Percentiles rank a stretch among this genome's conserved stretches.
Conservation (phyloP, 257 asterid species). For the Gentiana straminea region DNA sequence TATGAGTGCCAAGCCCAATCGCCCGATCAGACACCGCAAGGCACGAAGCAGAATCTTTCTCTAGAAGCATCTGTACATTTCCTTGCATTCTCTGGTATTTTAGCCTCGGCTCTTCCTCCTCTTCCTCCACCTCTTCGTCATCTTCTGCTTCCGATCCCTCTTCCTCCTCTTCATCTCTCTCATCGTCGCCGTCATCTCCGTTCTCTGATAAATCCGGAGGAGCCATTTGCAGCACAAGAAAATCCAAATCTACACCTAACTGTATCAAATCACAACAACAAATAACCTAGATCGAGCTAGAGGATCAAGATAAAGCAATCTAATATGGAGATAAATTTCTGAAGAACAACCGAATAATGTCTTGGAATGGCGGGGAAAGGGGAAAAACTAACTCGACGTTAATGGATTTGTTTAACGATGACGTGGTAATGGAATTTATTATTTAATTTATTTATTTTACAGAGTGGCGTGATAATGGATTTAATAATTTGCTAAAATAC, state of each 20-base stretch:
- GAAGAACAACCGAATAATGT: background rate
- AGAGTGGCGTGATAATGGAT: too few species aligned
- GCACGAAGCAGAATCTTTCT: constrained; percentile 86
- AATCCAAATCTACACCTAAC: too few species aligned
- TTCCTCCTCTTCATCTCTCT: constrained; percentile 48
- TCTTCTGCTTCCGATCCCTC: constrained; percentile 39
- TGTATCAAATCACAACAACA: background rate
- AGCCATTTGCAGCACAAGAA: constrained; percentile 30
- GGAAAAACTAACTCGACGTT: too few species aligned
- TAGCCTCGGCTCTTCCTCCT: constrained; percentile 82
- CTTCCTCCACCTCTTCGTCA: constrained; percentile 45
- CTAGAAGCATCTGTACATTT: constrained; percentile 77
- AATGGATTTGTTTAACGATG: too few species aligned
- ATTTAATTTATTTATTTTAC: too few species aligned
- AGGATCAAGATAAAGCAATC: constrained; percentile 1
- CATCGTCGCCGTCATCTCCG: constrained; percentile 93
- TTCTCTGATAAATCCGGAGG: constrained; percentile 54
- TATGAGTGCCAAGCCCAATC: constrained; percentile 92
- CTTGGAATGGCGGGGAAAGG: background rate
- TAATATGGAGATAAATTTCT: background rate
- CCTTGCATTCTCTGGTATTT: constrained; percentile 99
- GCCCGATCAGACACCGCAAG: constrained; percentile 86
- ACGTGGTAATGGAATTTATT: too few species aligned
- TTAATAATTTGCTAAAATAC: too few species aligned
- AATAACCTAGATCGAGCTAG: background rate